Percentiles rank a stretch among this genome's conserved stretches.
These are phyloP conservation scores for Zygosaccharomyces sapae DNA, from an alignment of 1,139 yeast species.

Conservation along the genomic window DNA sequence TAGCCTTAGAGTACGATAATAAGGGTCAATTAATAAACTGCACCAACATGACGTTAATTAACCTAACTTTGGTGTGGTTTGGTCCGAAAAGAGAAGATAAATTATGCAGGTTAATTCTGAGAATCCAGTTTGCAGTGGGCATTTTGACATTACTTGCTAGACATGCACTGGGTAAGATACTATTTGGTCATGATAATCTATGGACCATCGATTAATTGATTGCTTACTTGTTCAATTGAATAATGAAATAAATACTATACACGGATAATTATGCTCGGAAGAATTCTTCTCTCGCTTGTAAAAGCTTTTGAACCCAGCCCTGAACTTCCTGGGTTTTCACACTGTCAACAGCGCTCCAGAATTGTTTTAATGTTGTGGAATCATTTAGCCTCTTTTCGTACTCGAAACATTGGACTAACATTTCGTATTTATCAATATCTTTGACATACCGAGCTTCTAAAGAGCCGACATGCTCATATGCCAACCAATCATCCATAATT, in stretches of 20 bases:
- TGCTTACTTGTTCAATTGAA: neutral
- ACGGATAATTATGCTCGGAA: constrained; percentile 10
- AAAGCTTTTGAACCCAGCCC: constrained; percentile 63
- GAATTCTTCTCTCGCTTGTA: constrained; percentile 51
- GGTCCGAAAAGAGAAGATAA: constrained; percentile 88
- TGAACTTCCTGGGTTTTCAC: constrained; percentile 72
- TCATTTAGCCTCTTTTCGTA: constrained; percentile 68
- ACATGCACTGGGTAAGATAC: constrained; percentile 79
- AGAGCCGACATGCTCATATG: constrained; percentile 79
- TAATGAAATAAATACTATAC: constrained; percentile 1
- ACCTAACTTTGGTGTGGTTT: constrained; percentile 72
- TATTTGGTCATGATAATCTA: constrained; percentile 86
- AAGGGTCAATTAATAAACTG: constrained; percentile 40
- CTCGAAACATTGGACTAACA: constrained; percentile 86
- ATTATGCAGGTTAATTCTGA: constrained; percentile 57
- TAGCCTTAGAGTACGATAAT: constrained; percentile 39
- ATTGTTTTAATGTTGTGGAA: constrained; percentile 59
- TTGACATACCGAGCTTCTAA: constrained; percentile 86
- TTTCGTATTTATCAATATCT: constrained; percentile 91
- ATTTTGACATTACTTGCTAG: constrained; percentile 63
- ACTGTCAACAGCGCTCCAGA: constrained; percentile 56
- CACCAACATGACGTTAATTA: constrained; percentile 84
- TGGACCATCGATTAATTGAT: constrained; percentile 29
- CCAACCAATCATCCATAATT: constrained; percentile 74
- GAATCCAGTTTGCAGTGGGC: constrained; percentile 63